Base-by-base conservation (phyloP, 2,329 filamentous ascomycete genomes). In the Scedosporium apiospermum region DNA sequence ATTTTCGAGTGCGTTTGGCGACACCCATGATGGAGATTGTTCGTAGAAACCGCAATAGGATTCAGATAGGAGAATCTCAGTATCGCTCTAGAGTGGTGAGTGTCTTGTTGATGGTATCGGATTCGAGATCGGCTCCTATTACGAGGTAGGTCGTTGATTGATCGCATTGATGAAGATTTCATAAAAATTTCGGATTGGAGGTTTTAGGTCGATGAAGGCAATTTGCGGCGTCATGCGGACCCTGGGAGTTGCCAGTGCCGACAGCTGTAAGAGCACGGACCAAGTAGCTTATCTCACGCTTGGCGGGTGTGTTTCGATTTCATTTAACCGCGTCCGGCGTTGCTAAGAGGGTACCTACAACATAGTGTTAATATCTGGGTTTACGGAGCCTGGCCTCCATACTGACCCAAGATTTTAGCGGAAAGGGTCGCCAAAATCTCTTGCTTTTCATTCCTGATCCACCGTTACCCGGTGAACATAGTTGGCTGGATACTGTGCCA, bases 1-100 rank as follows among this genome's bases (percentile, higher is more conserved):
- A 98, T 79, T 97, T 97, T 79, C 93, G 87, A 61, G 91, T 96
- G 74, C 88, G 91, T 80, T 96, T 96, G 66, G 88, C 85, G 68
- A 92, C 85, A 77, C 92, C 93, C 93, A 97, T 97, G 65, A 63
- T 67, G 57, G 53, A 64, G 23, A 27, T 2, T n/a, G 21, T 26
- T 12, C 21, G 21, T 21, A 23, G 51, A 23, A 55, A 5, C 18
- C 7, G 7, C 51, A 55, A 55, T 16, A 55, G 51, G 21, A n/a
- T 18, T 9, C 49, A 21, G 26, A 9, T 34, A 5, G 30, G 30
- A 9, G 30, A 4, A 4, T 14, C 34, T 38, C 4, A 38, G 34
- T 12, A 38, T 38, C 9, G 34, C 4, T 38, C 9, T 38, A 38
- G 34, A 38, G 34, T 38, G 34, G 34, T 12, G 34, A 38, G 10